These are phyloP conservation scores for Wickerhamomyces bovis DNA, from an alignment of 805 yeast species.

Conservation along the genomic window DNA sequence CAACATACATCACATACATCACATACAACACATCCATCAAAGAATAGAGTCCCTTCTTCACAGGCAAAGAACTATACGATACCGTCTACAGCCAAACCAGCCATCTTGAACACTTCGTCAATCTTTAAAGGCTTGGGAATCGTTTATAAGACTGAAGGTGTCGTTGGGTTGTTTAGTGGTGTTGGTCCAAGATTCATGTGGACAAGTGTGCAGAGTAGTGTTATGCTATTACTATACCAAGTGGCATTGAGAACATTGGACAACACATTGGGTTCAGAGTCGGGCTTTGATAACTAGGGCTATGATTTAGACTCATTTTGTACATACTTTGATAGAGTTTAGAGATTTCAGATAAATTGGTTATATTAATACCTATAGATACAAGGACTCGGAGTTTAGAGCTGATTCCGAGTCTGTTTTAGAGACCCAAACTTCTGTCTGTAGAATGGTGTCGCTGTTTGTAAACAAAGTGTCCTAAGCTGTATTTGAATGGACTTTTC, in stretches of 20 bases:
- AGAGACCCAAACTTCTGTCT: too few relatives aligned
- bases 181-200: conserved; percentile 95
- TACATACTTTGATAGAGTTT: neutral
- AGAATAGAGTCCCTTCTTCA: conserved; percentile 2
- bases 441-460: too few relatives aligned
- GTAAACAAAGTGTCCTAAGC: too few relatives aligned
- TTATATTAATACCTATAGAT: neutral
- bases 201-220: conserved; percentile 93
- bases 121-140: conserved; percentile 44
- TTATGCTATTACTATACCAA: conserved; percentile 88
- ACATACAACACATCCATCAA: too few relatives aligned
- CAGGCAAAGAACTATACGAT: conserved; percentile 27
- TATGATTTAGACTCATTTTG: too few relatives aligned
- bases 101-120: conserved; percentile 33
- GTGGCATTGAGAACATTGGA: conserved; percentile 48
- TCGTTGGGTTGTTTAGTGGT: conserved; percentile 79
- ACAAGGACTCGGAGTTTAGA: neutral
- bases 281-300: neutral
- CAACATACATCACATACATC: conserved; percentile 8
- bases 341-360: neutral
- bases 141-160: conserved; percentile 70
- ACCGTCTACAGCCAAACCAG: conserved; percentile 15
- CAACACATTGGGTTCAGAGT: conserved; percentile 5
- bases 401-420: too few relatives aligned
- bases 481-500: too few relatives aligned